Evolutionary conservation across 306 rosid genomes (phyloP).

Genomic region (Fragaria iinumae): DNA sequence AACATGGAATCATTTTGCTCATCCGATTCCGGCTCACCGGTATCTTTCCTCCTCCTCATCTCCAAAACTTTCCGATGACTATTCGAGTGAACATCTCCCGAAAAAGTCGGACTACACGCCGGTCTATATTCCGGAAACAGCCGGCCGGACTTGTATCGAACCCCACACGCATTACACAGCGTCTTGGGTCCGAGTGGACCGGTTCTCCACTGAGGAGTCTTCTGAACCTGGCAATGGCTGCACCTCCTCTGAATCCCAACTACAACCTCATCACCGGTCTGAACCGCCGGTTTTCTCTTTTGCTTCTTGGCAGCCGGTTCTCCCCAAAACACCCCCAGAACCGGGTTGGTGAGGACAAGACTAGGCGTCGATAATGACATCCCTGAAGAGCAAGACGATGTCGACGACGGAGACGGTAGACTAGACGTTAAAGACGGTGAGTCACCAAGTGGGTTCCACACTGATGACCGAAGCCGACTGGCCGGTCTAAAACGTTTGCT

Average conservation of each 20-base stretch:
- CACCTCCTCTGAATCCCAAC: conserved; percentile 65
- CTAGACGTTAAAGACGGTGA: conserved; percentile 27
- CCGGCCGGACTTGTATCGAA: conserved; percentile 87
- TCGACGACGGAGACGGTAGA: conserved; percentile 42
- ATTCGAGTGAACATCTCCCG: conserved; percentile 66
- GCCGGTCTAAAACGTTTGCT: conserved; percentile 37
- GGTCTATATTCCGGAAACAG: conserved; percentile 93
- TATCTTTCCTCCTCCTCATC: conserved; percentile 67
- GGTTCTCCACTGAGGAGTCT: conserved; percentile 97
- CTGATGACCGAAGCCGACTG: conserved; percentile 21
- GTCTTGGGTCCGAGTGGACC: conserved; percentile 90
- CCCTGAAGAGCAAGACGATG: conserved; percentile 38
- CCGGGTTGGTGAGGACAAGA: conserved; percentile 26
- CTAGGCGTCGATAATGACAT: conserved; percentile 23
- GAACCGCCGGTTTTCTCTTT: conserved; percentile 52
- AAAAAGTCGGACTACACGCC: conserved; percentile 89
- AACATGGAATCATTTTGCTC: conserved; percentile 44
- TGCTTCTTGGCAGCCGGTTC: conserved; percentile 65
- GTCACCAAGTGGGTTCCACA: conserved; percentile 33
- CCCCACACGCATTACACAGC: conserved; percentile 93
- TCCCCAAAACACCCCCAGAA: neutral
- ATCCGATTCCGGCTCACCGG: conserved; percentile 34
- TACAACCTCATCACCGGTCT: conserved; percentile 1
- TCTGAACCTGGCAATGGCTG: conserved; percentile 83
- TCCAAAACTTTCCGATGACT: conserved; percentile 91